Percentiles rank a stretch among this genome's conserved stretches.
Conservation (phyloP, 805 yeast genomes). For the Candida morakotiae region DNA sequence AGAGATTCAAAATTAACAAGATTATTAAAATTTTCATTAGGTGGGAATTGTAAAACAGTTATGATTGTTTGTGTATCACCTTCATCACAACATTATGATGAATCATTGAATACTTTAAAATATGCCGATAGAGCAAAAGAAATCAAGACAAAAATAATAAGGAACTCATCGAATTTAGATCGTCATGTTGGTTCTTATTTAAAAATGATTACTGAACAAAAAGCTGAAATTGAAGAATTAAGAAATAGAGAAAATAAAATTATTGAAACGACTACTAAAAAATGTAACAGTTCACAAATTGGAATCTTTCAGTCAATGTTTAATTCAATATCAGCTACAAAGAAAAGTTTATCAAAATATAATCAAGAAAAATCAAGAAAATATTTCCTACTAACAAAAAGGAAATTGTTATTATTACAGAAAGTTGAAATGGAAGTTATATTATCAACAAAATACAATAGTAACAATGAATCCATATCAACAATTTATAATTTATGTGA, state of each 20-base stretch:
- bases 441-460: slow-evolving; percentile 12
- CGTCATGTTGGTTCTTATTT: slow-evolving; percentile 82
- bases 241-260: slow-evolving; percentile 47
- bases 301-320: slow-evolving; percentile 36
- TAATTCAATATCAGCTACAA: slow-evolving; percentile 40
- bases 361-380: slow-evolving; percentile 42
- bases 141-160: slow-evolving; percentile 72
- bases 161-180: slow-evolving; percentile 73
- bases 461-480: slow-evolving; percentile 7
- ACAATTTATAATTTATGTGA: slow-evolving; percentile 19
- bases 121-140: slow-evolving; percentile 92
- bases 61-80: slow-evolving; percentile 96
- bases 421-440: slow-evolving; percentile 31
- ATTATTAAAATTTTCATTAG: slow-evolving; percentile 80
- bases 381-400: slow-evolving; percentile 41
- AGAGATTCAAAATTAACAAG: slow-evolving; percentile 88
- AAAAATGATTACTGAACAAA: slow-evolving; percentile 80
- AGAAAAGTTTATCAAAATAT: slow-evolving; percentile 37
- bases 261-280: slow-evolving; percentile 34
- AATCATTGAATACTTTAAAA: slow-evolving; percentile 83
- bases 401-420: slow-evolving; percentile 43
- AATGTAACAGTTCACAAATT: slow-evolving; percentile 30
- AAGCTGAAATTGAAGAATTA: slow-evolving; percentile 66
- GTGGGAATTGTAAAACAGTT: slow-evolving; percentile 92
- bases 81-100: slow-evolving; percentile 83